Evolutionary conservation across 192 early-diverging fungal species (phyloP), one percentile per base, ranked within the genome.

Genomic region (Pecoramyces ruminantium): DNA sequence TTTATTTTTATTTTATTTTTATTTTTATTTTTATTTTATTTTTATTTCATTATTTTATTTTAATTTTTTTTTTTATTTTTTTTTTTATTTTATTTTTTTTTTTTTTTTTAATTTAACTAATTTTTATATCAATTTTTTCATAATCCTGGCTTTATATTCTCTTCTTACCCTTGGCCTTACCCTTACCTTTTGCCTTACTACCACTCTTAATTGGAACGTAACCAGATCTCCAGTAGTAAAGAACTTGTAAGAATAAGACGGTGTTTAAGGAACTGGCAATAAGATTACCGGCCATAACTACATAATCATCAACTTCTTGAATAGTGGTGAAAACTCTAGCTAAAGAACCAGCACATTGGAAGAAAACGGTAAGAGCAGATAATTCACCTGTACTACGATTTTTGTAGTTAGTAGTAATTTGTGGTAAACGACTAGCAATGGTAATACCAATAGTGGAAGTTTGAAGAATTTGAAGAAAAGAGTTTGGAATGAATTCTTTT

Each of bases 301-400:
- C 82, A 28, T 87, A 84, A 83, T 98, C 96, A 81, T 96, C 88
- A 9, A 97, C 88, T 86, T 99, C 96, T 38, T 94, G 92, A 83
- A 97, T 81, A 21, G 97, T 98, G 14, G 97, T 99, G 83, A 93
- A 95, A 4, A 98, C 88, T 80, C 97, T 90, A 8, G 96, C 97
- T 2, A 91, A 86, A 11, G 90, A 90, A 38, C 97, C 97, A 27
- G 93, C 85, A 84, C 94, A 95, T 82, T 95, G 95, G 84, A 96
- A 93, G 83, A 94, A 90, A 21, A 95, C 90, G 1, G 97, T 93
- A 85, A 99, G 93, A 14, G 92, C 92, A 30, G 95, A 96, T 16
- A 99, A 86, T 84, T 96, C 94, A 27, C 97, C 97, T 18, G 96
- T 97, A 78, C 90, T 92, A 30, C 90, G 87, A 85, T 94, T 95